These are phyloP conservation scores for Cardamine resedifolia DNA, from an alignment of 345 rosid species.

Conservation along the genomic window DNA sequence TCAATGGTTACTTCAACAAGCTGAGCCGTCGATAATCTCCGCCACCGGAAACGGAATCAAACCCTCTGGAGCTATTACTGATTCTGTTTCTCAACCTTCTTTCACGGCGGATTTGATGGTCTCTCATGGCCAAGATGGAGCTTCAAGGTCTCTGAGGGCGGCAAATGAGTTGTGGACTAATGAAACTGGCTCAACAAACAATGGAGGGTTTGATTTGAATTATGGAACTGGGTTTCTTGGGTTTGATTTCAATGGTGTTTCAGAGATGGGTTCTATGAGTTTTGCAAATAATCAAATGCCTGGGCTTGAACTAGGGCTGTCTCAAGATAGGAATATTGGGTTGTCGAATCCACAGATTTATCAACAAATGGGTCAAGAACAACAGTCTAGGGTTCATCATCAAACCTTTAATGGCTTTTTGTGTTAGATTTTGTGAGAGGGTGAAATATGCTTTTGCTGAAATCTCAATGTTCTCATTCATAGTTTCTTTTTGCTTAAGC, in stretches of 20 bases:
- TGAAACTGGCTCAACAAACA: not conserved
- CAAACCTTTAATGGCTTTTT: not conserved
- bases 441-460: not conserved
- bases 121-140: not conserved
- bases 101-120: not conserved
- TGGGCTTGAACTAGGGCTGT: slow-evolving; percentile 3
- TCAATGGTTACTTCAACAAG: slow-evolving; percentile 30
- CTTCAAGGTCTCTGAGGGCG: not conserved
- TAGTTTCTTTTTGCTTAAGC: not conserved
- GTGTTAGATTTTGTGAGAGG: not conserved
- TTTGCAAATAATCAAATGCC: not conserved
- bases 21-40: slow-evolving; percentile 25
- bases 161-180: slow-evolving; percentile 4
- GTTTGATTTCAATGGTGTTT: slow-evolving; percentile 15
- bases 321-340: slow-evolving; percentile 1
- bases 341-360: slow-evolving; percentile 11
- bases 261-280: slow-evolving; percentile 14
- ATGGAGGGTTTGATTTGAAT: slow-evolving; percentile 12
- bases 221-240: slow-evolving; percentile 15
- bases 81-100: not conserved
- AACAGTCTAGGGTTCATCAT: not conserved
- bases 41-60: slow-evolving; percentile 22
- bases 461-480: not conserved
- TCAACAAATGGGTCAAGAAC: slow-evolving; percentile 6
- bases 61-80: not conserved